Evolutionary conservation across 768 basidiomycete species (phyloP), one percentile per base, ranked within the genome.

Genomic region (Royoungia palumana): DNA sequence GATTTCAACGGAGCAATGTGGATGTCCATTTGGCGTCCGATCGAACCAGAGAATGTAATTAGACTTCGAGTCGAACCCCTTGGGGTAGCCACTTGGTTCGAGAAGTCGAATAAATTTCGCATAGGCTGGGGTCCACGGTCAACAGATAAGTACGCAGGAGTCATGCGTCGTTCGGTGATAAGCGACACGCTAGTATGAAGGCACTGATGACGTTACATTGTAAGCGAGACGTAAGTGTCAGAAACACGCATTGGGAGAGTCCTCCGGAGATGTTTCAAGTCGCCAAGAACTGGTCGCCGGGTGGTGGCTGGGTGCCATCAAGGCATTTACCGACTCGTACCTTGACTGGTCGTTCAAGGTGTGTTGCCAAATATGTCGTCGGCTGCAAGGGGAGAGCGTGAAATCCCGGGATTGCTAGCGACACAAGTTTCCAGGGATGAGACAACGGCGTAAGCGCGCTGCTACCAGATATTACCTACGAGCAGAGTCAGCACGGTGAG

Each of bases 191-290:
- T n/a, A n/a, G n/a, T 22, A 37, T 19, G 37, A 39, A 47, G 43
- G 43, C 25, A 27, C 20, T 39, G 38, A 22, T 59, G 41, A 62
- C 56, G 57, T 55, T 45, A 43, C 13, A 3, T 6, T 34, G 20
- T 32, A 60, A 48, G 53, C 60, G 59, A 59, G 46, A 46, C 47
- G 37, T 22, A 51, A 19, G 56, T 43, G 38, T 46, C 55, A 35
- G 35, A 44, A 47, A 35, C 22, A 46, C 30, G 9, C 20, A 32
- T 32, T 32, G 30, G 28, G 28, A 30, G 28, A n/a, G 28, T 4
- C 14, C 30, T 13, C 30, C 32, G 32, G 32, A 14, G 13, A 6
- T 21, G 47, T 48, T 60, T 60, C 60, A 62, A 21, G 47, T 47
- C 17, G 45, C 53, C 30, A 44, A 37, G 42, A 24, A 16, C 7